Base-by-base conservation (phyloP, 2,329 filamentous ascomycete genomes). In the Monosporascus sp. region DNA sequence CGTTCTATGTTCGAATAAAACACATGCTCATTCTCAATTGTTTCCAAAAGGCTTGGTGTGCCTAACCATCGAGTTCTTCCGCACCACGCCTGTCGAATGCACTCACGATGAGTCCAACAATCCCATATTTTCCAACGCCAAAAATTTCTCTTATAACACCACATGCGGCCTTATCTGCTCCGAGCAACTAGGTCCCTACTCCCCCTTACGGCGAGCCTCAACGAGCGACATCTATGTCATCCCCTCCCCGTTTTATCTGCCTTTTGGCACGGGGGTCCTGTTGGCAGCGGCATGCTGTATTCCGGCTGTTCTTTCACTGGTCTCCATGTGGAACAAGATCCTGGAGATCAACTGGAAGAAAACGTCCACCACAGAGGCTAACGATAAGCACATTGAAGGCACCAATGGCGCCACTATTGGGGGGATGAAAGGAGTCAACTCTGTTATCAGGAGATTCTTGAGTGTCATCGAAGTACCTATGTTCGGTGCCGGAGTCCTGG, bases 271-370 rank as follows among this genome's bases (percentile, higher is more conserved):
- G 0, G 81, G 74, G 0, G 85, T 80, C 8, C 74, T 88, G 2
- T 70, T 88, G 1, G 77, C 82, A 0, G 82, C 83, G 2, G 85
- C 80, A 2, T 86, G 83, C 54, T 87, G 83, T 53, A 78, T 88
- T 3, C 83, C 84, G 0, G 81, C 83, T 1, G 77, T 87, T 9
- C 67, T 88, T 0, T 83, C 81, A 8, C 67, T 86, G 8, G 71
- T 82, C 0, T 83, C 78, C 1, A 86, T 82, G 68, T 83, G 80
- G 78, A 79, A 82, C 56, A 85, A 83, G 60, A 85, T 88, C 5
- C 65, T 85, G 2, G 77, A 85, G 54, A 76, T 78, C 48, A 85
- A 85, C 4, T 24, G 3, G 22, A 24, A 24, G 22, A 24, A 24
- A 24, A 24, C 3, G 3, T 24, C 22, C 5, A 24, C 22, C 5